These are phyloP conservation scores for Phytophthora agathidicida DNA, from an alignment of 352 stramenopile genomes.

Conservation along the genomic window DNA sequence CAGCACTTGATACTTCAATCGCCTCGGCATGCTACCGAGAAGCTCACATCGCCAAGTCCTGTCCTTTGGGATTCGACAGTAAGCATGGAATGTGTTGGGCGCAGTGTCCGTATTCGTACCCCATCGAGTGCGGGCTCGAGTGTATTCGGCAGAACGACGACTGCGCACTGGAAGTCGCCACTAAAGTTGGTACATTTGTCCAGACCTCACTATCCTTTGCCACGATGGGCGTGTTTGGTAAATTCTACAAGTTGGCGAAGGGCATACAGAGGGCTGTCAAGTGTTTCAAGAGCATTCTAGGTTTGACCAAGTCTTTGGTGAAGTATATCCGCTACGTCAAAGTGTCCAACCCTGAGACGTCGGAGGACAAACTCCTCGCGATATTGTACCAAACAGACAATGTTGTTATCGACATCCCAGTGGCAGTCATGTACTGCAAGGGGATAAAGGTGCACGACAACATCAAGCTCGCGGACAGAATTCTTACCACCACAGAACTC, in stretches of 20 bases:
- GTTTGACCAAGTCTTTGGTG: slow-evolving; percentile 32
- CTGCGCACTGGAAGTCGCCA: slow-evolving; percentile 29
- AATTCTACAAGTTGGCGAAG: slow-evolving; percentile 15
- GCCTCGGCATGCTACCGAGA: slow-evolving; percentile 36
- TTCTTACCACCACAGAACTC: slow-evolving; percentile 33
- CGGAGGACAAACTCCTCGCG: slow-evolving; percentile 38
- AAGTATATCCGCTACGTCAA: slow-evolving; percentile 35
- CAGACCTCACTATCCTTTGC: slow-evolving; percentile 18
- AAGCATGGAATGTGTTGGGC: slow-evolving; percentile 35
- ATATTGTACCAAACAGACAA: slow-evolving; percentile 47
- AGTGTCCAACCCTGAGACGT: slow-evolving; percentile 25
- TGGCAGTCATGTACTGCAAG: slow-evolving; percentile 40
- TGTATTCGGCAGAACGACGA: slow-evolving; percentile 46
- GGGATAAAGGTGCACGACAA: slow-evolving; percentile 24
- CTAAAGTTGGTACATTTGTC: slow-evolving; percentile 14
- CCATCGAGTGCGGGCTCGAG: slow-evolving; percentile 42
- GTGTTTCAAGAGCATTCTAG: slow-evolving; percentile 32
- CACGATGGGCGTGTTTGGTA: slow-evolving; percentile 21
- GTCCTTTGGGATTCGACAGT: slow-evolving; percentile 17
- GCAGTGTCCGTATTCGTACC: slow-evolving; percentile 43
- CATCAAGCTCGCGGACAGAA: slow-evolving; percentile 31
- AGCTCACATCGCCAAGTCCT: slow-evolving; percentile 22
- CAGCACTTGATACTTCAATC: background rate
- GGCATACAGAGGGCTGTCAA: slow-evolving; percentile 24
- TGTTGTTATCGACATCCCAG: slow-evolving; percentile 42